Conservation (phyloP, 2,329 filamentous ascomycete species). For the Ceratocystis huliohia region DNA sequence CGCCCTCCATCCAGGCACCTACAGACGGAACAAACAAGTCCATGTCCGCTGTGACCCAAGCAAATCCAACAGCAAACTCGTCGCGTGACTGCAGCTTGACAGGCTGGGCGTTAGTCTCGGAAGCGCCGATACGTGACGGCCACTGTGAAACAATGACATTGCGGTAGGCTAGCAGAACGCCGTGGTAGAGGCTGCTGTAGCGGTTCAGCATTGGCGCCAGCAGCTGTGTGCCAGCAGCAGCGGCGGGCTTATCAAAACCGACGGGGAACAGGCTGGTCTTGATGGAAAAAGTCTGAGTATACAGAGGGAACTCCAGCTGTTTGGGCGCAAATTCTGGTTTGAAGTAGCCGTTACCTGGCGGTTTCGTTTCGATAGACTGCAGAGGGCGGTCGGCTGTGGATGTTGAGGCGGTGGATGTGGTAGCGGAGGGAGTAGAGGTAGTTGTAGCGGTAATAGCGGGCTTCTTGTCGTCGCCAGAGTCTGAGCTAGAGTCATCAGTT, state of each 20-base stretch:
- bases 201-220: slow-evolving; percentile 62
- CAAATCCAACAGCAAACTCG: slow-evolving; percentile 76
- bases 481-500: slow-evolving; percentile 21
- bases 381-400: slow-evolving; percentile 27
- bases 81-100: slow-evolving; percentile 44
- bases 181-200: slow-evolving; percentile 59
- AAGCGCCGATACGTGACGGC: slow-evolving; percentile 39
- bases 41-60: slow-evolving; percentile 81
- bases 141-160: slow-evolving; percentile 53
- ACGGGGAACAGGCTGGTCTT: slow-evolving; percentile 63
- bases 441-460: slow-evolving; percentile 25
- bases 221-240: slow-evolving; percentile 60
- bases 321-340: slow-evolving; percentile 30
- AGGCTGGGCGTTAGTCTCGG: slow-evolving; percentile 36
- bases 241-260: slow-evolving; percentile 56
- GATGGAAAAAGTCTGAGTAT: slow-evolving; percentile 65
- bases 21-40: slow-evolving; percentile 66
- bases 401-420: slow-evolving; percentile 25
- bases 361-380: slow-evolving; percentile 25
- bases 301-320: slow-evolving; percentile 53
- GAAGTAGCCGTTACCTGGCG: slow-evolving; percentile 28
- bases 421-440: slow-evolving; percentile 20
- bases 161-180: slow-evolving; percentile 62
- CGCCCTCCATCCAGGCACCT: slow-evolving; percentile 64
- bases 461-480: slow-evolving; percentile 24